Conservation (phyloP, 495 filamentous ascomycete species). For the Xylaria telfairii region DNA sequence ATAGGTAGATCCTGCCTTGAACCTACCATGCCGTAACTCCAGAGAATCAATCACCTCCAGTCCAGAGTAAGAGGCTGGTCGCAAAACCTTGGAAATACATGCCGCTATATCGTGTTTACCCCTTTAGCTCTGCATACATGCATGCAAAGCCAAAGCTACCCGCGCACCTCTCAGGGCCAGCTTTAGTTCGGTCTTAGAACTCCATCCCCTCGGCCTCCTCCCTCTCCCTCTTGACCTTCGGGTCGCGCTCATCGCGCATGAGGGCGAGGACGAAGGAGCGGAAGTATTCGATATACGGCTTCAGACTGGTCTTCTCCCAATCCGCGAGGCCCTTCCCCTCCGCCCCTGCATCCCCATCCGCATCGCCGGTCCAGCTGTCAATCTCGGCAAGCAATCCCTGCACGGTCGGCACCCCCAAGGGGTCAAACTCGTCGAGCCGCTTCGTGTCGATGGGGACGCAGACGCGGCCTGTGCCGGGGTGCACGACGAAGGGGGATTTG, state of each 20-base stretch:
- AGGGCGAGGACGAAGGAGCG: conserved; percentile 76
- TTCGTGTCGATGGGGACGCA: conserved; percentile 90
- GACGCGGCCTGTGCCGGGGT: conserved; percentile 90
- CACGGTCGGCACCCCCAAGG: conserved; percentile 84
- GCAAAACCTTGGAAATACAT: background rate
- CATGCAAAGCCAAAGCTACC: background rate
- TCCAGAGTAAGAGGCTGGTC: background rate
- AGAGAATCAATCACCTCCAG: background rate
- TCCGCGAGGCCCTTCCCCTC: conserved; percentile 65
- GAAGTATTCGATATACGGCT: conserved; percentile 91
- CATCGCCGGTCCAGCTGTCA: conserved; percentile 64
- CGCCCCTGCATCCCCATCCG: conserved; percentile 11
- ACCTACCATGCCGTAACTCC: conserved; percentile 3
- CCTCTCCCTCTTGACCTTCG: conserved; percentile 74
- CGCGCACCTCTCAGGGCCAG: background rate
- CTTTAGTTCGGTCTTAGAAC: conserved; percentile 49
- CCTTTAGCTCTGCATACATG: too few species aligned
- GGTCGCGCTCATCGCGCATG: conserved; percentile 79
- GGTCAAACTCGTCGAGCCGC: conserved; percentile 79
- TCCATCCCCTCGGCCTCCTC: conserved; percentile 62
- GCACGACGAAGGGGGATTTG: conserved; percentile 94
- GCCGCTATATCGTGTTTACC: background rate
- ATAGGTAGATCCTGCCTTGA: background rate
- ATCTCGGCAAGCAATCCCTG: conserved; percentile 80
- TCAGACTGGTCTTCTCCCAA: conserved; percentile 96